Percentiles rank a stretch among this genome's conserved stretches.
phyloP scores from a whole-genome alignment of 495 filamentous ascomycete species.

The Cryomyces minteri region DNA sequence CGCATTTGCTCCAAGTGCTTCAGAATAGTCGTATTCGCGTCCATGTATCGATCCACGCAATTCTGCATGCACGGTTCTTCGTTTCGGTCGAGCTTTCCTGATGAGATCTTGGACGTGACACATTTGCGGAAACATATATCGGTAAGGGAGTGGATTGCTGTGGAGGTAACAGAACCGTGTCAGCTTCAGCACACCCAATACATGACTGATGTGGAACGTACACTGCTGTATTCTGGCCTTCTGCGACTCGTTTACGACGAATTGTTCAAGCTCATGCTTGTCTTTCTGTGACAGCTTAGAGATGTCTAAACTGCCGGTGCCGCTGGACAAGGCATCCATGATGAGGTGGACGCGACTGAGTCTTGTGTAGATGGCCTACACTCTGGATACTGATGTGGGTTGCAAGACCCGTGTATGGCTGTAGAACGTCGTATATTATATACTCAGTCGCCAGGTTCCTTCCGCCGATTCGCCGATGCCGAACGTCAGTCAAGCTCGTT shows the following conservation, averaged over 20 bases:
- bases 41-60: constrained; percentile 87
- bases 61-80: constrained; percentile 76
- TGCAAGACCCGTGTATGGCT: too few species aligned
- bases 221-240: constrained; percentile 63
- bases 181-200: not conserved
- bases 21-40: constrained; percentile 63
- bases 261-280: constrained; percentile 71
- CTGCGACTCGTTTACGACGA: constrained; percentile 62
- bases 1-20: constrained; percentile 57
- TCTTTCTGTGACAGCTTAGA: constrained; percentile 61
- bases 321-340: constrained; percentile 3
- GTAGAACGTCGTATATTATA: too few species aligned
- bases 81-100: constrained; percentile 43
- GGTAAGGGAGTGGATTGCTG: constrained; percentile 62
- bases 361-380: too few species aligned
- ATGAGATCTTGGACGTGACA: constrained; percentile 45
- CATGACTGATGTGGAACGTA: constrained; percentile 25
- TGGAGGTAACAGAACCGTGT: not conserved
- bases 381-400: too few species aligned
- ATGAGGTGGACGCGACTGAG: too few species aligned
- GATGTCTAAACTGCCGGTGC: constrained; percentile 32
- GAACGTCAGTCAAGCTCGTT: too few species aligned
- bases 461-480: too few species aligned
- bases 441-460: too few species aligned
- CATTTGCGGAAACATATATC: constrained; percentile 92